A percentile compares a stretch with the other conserved stretches of the same genome.
Conservation (phyloP, 148 eudicot species). For the Vaccinium darrowii region DNA sequence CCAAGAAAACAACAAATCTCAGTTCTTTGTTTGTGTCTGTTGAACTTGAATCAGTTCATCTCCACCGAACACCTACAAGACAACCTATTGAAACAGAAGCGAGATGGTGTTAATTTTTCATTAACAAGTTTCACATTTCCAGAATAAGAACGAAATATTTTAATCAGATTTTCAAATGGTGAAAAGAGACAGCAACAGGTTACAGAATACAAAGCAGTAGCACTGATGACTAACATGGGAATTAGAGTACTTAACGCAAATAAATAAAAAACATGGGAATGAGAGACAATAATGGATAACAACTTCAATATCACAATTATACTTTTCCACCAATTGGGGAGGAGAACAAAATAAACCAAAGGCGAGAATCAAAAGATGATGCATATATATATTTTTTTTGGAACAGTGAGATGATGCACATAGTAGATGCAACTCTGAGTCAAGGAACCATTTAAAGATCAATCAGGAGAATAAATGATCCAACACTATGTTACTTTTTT, state of each 20-base stretch:
- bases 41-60: background rate
- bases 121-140: background rate
- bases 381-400: too few relatives aligned
- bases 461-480: too few relatives aligned
- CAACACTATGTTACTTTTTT: too few relatives aligned
- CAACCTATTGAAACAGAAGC: background rate
- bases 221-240: too few relatives aligned
- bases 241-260: too few relatives aligned
- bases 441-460: too few relatives aligned
- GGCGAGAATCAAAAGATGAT: too few relatives aligned
- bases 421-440: background rate
- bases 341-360: background rate
- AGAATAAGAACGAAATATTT: background rate
- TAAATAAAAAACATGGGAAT: too few relatives aligned
- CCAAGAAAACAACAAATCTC: background rate
- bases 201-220: background rate
- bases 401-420: background rate
- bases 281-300: background rate
- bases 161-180: background rate
- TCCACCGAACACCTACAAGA: background rate
- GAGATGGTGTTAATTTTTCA: background rate
- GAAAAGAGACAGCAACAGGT: background rate
- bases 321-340: background rate
- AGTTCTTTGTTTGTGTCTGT: background rate
- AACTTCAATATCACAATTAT: background rate